Base-by-base conservation (phyloP, 768 basidiomycete species). In the Pleurotus pulmonarius region DNA sequence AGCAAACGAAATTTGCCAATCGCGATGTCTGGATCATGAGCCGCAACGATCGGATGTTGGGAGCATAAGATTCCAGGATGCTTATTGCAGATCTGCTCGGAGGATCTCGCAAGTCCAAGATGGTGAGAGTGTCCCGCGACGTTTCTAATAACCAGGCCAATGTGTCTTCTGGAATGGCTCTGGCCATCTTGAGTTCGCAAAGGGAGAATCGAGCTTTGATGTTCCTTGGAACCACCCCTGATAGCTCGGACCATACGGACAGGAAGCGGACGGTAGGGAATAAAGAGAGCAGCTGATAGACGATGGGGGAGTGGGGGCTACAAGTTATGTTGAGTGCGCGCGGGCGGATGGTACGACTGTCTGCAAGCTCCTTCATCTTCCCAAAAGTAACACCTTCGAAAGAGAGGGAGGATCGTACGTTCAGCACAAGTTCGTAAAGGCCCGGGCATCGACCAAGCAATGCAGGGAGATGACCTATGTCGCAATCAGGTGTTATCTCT, bases 271-370 rank as follows among this genome's bases (percentile, higher is more conserved):
- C 56, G 22, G 62, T 64, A 0, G 71, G 69, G 66, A 73, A 74
- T 34, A 75, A 64, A 1, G 60, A 58, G 25, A 79, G 65, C 0
- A 79, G 62, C 46, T 78, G 74, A 52, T 74, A 79, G 4, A 76
- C 53, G 16, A 76, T 66, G 13, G 73, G 73, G 13, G 75, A 75
- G 60, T 76, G 74, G 4, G 74, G 63, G 51, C 73, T 72, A 48
- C 70, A 75, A 0, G 49, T 18, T 12, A 63, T 53, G 43, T 46
- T 29, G 39, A 58, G 15, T 18, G 57, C 34, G 38, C 57, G 57
- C n/a, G 53, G 43, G 46, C 44, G 29, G 37, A 57, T 24, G 34
- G 18, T 7, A 48, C 37, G n/a, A 37, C 54, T 24, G 13, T 45
- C 25, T 13, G 45, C 54, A 5, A 55, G 46, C 12, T 55, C 41